Evolutionary conservation across 352 stramenopile genomes (phyloP), one percentile per base, ranked within the genome.

Genomic region (Halophytophthora polymorphica): DNA sequence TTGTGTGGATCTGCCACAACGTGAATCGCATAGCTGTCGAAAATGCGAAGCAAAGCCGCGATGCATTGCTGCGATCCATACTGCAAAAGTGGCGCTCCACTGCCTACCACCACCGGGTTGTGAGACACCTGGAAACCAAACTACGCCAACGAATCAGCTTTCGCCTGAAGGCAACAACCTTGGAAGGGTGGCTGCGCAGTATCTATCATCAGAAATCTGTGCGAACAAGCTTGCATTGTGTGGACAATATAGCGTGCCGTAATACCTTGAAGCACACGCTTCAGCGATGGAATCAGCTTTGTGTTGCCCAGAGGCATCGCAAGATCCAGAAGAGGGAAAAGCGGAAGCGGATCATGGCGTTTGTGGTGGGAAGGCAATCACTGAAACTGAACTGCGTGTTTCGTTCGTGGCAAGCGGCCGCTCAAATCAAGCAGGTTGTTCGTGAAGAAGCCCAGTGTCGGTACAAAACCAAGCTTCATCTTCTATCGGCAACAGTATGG

Each of bases 341-440:
- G 35, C 62, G 79, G 29, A 61, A 56, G 34, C 63, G 60, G 22
- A 43, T 83, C 17, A 35, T 73, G 39, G 56, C 59, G 40, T 70
- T 80, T 13, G 43, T 82, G 36, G 56, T 74, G 54, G 50, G 34
- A 2, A 76, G 53, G 35, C 40, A 73, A 31, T 45, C 61, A 47
- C 54, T 45, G 31, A 33, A n/a, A 0, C 28, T 78, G 6, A 31
- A 63, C 19, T 58, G 56, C 19, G 64, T 42, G 21, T 77, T 86
- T 36, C 18, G 37, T 7, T 50, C 48, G 0, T 84, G 67, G 72
- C 64, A 64, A 45, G n/a, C 61, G 12, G 6, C 53, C 12, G 25
- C 36, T 6, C 19, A n/a, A 8, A 11, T 31, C 0, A 64, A 56
- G 36, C 38, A 35, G 14, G 18, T 8, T 11, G 40, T 45, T 31